Percentiles rank a stretch among this genome's conserved stretches.
These are phyloP conservation scores for Albifimbria verrucaria DNA, from an alignment of 2,329 filamentous ascomycete species.

Conservation along the genomic window DNA sequence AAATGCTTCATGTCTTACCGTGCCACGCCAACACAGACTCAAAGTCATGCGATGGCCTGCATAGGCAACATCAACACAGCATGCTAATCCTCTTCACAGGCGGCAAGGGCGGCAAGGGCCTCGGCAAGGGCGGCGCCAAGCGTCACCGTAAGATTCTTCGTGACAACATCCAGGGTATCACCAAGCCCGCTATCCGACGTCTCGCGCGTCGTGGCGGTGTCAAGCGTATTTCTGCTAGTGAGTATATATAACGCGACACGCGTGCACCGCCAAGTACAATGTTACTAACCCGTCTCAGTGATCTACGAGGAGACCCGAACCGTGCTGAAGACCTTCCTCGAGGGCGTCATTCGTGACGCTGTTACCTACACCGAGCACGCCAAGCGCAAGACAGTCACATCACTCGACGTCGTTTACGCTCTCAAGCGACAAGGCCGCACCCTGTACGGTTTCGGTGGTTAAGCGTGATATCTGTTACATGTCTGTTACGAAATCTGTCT, in stretches of 20 bases:
- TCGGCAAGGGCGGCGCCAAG: conserved; percentile 98
- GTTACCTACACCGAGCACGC: conserved; percentile 79
- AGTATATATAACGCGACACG: conserved; percentile 66
- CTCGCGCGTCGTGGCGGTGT: conserved; percentile 98
- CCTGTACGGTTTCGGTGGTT: conserved; percentile 89
- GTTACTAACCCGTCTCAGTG: conserved; percentile 38
- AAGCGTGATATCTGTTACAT: conserved; percentile 63
- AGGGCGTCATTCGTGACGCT: conserved; percentile 72
- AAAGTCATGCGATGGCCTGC: too few species aligned
- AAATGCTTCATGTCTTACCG: too few species aligned
- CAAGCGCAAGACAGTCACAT: conserved; percentile 78
- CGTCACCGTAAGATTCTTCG: conserved; percentile 98
- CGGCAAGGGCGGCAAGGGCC: conserved; percentile 95
- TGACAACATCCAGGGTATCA: conserved; percentile 99
- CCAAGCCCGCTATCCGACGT: conserved; percentile 95
- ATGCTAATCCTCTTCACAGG: conserved; percentile 57
- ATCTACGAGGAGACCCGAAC: conserved; percentile 78
- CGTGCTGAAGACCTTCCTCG: conserved; percentile 76
- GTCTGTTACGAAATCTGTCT: conserved; percentile 33
- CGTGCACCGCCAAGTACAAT: conserved; percentile 68
- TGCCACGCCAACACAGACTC: too few species aligned
- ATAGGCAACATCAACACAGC: conserved; percentile 99
- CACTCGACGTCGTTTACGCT: conserved; percentile 65
- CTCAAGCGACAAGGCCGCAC: conserved; percentile 70
- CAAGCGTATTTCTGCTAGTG: conserved; percentile 98